These are phyloP conservation scores for Senna siamea DNA, from an alignment of 306 rosid species.

Conservation along the genomic window DNA sequence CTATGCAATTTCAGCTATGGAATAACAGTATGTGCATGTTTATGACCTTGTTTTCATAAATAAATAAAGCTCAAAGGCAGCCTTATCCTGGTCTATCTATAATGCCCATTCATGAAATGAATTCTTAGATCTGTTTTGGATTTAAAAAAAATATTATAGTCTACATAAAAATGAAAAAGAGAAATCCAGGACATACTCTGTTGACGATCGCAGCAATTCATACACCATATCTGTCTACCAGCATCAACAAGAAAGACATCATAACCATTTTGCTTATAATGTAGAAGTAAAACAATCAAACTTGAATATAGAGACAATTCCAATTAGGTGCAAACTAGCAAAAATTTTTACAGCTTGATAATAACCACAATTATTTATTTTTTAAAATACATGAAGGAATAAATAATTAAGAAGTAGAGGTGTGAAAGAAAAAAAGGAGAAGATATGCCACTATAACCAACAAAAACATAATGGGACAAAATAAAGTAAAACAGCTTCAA, in stretches of 20 bases:
- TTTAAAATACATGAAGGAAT: not conserved
- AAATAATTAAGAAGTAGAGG: not conserved
- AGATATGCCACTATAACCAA: not conserved
- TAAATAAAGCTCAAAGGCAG: conserved; percentile 19
- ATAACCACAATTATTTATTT: not conserved
- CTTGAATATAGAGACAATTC: conserved; percentile 2
- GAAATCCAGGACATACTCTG: conserved; percentile 71
- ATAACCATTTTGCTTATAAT: conserved; percentile 36
- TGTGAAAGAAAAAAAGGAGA: not conserved
- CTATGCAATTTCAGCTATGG: not conserved
- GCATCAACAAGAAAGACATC: conserved; percentile 40
- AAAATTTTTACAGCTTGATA: not conserved
- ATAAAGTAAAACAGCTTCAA: not conserved
- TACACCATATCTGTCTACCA: conserved; percentile 97
- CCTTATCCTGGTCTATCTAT: conserved; percentile 6
- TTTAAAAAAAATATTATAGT: not conserved
- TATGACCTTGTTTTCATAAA: conserved; percentile 12
- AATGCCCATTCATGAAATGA: conserved; percentile 27
- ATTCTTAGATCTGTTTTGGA: not conserved
- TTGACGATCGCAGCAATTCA: conserved; percentile 90
- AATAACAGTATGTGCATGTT: too few species aligned
- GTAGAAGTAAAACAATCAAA: conserved; percentile 22
- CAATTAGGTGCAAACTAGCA: conserved; percentile 22
- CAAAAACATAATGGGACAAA: not conserved
- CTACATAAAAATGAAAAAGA: conserved; percentile 9